Conservation (phyloP, 1,284 basidiomycete genomes). For the Marasmius oreades region DNA sequence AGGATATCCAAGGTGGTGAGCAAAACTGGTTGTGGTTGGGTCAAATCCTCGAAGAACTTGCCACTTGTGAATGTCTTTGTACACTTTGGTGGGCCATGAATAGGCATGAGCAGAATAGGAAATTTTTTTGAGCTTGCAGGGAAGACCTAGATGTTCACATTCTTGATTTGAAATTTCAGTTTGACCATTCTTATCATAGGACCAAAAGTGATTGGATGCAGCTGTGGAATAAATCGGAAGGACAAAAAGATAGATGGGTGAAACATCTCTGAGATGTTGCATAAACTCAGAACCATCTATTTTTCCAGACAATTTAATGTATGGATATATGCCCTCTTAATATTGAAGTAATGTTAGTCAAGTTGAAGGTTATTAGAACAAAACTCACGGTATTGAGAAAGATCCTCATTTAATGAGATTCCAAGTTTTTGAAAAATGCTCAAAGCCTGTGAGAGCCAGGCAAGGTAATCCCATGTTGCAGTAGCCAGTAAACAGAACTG, state of each 20-base stretch:
- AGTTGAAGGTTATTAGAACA: background rate
- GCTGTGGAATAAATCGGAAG: background rate
- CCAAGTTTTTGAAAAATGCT: no score
- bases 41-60: background rate
- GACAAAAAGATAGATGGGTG: background rate
- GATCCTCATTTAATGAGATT: background rate
- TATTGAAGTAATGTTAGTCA: background rate
- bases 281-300: background rate
- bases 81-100: background rate
- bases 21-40: background rate
- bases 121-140: background rate
- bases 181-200: background rate
- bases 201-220: background rate
- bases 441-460: background rate
- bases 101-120: no score
- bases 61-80: background rate
- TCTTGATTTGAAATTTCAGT: background rate
- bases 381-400: background rate
- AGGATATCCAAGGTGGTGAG: background rate
- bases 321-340: background rate
- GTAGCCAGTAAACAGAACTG: no score
- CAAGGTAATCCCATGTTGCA: background rate
- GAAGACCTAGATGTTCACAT: background rate
- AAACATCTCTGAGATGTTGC: background rate
- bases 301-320: background rate